Base-by-base conservation (phyloP, 2,329 filamentous ascomycete genomes). In the Chaetothyriales sp. region DNA sequence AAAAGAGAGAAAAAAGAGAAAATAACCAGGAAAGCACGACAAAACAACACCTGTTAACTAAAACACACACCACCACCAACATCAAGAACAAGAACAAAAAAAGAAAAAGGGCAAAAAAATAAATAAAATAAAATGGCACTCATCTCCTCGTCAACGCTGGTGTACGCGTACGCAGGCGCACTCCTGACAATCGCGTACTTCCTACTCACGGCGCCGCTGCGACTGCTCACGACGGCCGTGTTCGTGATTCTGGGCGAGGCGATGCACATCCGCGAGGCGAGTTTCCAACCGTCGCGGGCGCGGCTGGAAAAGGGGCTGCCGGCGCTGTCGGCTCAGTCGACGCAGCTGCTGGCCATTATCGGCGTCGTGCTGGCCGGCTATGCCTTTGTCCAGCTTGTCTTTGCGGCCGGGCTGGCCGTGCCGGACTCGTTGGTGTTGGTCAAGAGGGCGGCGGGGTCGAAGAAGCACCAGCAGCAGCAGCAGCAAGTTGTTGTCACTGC, bases 201-300 rank as follows among this genome's bases (percentile, higher is more conserved):
- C 52, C 56, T 60, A 45, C 36, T 59, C 32, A 54, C 50, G 10
- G 48, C 53, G 15, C 58, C 58, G 1, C 12, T 39, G 10, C 28
- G 45, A 19, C 48, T 59, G 44, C 48, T 59, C 43, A 51, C 52
- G 44, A 55, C 57, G n/a, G 51, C 51, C 4, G 55, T 57, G 18
- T 47, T 60, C 45, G 55, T 53, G 49, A 51, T 59, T 8, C 51
- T 60, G 15, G 58, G 58, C 49, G 54, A 57, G 44, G 51, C 53
- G 44, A 58, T 60, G 57, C 51, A 46, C 49, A 46, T 58, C 20
- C 55, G 52, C 7, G 50, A 55, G 6, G 56, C 58, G 18, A 22
- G 26, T 3, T 60, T 53, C 51, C 45, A 47, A n/a, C 45, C 45
- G 20, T 10, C 19, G 9, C 26, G 7, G 20, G 15, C 22, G 20